Base-by-base conservation (phyloP, 805 yeast species). In the Hanseniaspora occidentalis region DNA sequence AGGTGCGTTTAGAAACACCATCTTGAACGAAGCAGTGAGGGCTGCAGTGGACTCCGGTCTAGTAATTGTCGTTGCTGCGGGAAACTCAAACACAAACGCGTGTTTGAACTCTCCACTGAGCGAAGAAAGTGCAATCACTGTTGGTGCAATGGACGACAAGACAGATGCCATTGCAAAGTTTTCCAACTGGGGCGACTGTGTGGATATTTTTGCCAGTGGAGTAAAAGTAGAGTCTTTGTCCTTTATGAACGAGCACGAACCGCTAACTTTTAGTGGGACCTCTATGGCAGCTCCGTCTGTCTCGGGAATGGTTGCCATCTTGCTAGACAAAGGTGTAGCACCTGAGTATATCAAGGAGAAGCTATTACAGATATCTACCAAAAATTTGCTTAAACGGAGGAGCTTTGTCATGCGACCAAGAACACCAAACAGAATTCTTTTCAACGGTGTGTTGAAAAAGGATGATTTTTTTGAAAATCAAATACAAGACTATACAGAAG, bases 131-230 rank as follows among this genome's bases (percentile, higher is more conserved):
- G 85, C 84, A 0, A 72, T 84, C 3, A 77, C 94, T 0, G 94
- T 88, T 7, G 96, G 96, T 1, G 94, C 96, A 3, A 75, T 86
- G 38, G 89, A 85, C 52, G 95, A 84, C 53, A 54, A 69, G 16
- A 68, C 67, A 5, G 94, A 84, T 50, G 50, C 66, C 2, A 65
- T 86, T 26, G 94, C 96, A 0, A 53, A 70, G 10, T 88, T 89
- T 51, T 73, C 92, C n/a, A 88, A 89, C 54, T 84, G 88, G 86
- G 96, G 97, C 0, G 65, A 67, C n/a, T 89, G 96, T 58, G 94
- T 88, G 6, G 85, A 84, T 52, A 66, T 84, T 1, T 80, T 83
- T 60, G 85, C 96, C 0, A 74, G 89, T 37, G 97, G 97, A 0
- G 78, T 77, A 0, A 62, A 64, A 13, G 79, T 85, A 2, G 62